Evolutionary conservation across 192 early-diverging fungal species (phyloP).

Genomic region (Helicostylum pulchrum): DNA sequence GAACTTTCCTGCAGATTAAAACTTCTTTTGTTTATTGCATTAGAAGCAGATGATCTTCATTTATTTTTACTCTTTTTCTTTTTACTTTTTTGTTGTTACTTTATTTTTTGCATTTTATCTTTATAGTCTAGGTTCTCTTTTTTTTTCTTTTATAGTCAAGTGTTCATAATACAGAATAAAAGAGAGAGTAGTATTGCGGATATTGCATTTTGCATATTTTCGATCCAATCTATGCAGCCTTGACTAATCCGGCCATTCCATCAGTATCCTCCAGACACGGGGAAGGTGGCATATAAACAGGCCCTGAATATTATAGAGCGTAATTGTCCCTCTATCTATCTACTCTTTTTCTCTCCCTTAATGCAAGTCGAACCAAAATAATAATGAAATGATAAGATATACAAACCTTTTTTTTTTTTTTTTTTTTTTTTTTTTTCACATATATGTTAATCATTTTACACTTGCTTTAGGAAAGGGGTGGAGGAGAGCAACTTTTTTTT

Average conservation of each 20-base stretch:
- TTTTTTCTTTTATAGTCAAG: too few species aligned
- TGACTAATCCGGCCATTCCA: slow-evolving; percentile 17
- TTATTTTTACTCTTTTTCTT: not conserved
- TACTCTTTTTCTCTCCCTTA: not conserved
- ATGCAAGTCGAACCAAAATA: slow-evolving; percentile 17
- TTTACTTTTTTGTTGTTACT: too few species aligned
- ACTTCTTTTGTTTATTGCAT: slow-evolving; percentile 9
- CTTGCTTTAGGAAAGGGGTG: not conserved
- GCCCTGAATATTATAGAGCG: not conserved
- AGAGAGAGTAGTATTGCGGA: not conserved
- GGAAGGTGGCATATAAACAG: slow-evolving; percentile 15
- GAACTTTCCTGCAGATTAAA: slow-evolving; percentile 16
- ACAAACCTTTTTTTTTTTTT: too few species aligned
- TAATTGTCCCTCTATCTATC: not conserved
- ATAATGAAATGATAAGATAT: slow-evolving; percentile 1
- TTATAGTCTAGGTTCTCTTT: too few species aligned
- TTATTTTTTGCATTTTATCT: too few species aligned
- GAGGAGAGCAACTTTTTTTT: too few species aligned
- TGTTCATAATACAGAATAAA: not conserved
- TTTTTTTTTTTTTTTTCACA: not conserved
- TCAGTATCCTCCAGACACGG: slow-evolving; percentile 14
- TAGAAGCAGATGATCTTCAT: not conserved
- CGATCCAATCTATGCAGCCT: slow-evolving; percentile 17
- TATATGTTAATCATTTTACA: too few species aligned
- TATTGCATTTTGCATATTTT: slow-evolving; percentile 20